These are phyloP conservation scores for Trapa bicornis DNA, from an alignment of 345 rosid genomes.

Conservation along the genomic window DNA sequence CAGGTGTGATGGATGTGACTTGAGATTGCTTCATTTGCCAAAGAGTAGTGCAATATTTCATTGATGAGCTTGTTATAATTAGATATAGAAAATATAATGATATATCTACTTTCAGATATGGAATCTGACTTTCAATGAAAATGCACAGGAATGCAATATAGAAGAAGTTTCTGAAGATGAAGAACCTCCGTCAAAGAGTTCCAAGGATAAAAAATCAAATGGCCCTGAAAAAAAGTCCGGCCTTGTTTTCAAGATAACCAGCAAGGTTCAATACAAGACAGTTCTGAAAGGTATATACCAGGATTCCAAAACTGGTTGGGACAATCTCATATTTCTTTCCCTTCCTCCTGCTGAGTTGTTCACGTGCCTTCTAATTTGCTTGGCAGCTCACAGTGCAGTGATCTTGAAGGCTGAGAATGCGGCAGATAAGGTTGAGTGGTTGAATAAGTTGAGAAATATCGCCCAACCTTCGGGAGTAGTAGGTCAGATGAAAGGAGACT, in stretches of 20 bases:
- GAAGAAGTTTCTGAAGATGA: constrained; percentile 80
- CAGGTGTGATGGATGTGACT: background rate
- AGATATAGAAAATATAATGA: background rate
- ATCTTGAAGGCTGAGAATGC: constrained; percentile 74
- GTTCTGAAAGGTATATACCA: constrained; percentile 63
- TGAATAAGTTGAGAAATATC: constrained; percentile 62
- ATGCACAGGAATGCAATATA: constrained; percentile 64
- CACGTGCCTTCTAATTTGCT: background rate
- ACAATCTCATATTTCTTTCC: background rate
- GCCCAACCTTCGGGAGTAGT: constrained; percentile 39
- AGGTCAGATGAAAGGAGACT: constrained; percentile 51
- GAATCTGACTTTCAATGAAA: background rate
- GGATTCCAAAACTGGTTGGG: background rate
- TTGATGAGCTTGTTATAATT: background rate
- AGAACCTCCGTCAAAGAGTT: constrained; percentile 57
- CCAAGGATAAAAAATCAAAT: constrained; percentile 76
- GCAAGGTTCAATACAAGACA: constrained; percentile 88
- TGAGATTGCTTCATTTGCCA: background rate
- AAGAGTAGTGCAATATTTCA: background rate
- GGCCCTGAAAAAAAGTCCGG: constrained; percentile 60
- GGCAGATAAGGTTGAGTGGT: constrained; percentile 82
- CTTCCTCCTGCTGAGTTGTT: background rate
- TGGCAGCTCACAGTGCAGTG: constrained; percentile 84
- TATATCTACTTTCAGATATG: background rate
- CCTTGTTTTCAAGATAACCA: constrained; percentile 68